A percentile compares a stretch with the other conserved stretches of the same genome.
These are phyloP conservation scores for Nymphaea thermarum DNA, from an alignment of 164 flowering plant species.

Conservation along the genomic window DNA sequence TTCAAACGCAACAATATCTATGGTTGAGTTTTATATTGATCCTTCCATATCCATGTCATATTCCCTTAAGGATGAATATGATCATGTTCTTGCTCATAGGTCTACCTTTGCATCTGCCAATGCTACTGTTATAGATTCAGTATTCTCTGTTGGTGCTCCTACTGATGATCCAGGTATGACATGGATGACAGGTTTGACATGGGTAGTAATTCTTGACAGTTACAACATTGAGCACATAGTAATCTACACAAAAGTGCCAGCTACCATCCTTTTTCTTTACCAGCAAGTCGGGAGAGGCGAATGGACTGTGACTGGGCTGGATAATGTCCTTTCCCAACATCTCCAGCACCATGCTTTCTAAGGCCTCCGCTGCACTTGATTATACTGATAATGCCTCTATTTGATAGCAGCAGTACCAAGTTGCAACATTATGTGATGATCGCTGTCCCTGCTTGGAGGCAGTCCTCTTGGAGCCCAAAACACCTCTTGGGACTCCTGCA, in stretches of 20 bases:
- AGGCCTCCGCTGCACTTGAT: not conserved
- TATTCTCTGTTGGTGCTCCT: too few species aligned
- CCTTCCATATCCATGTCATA: too few species aligned
- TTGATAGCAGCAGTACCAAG: not conserved
- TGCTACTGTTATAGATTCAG: too few species aligned
- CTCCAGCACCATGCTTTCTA: not conserved
- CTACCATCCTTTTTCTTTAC: not conserved
- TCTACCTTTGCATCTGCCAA: too few species aligned
- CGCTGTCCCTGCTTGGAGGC: not conserved
- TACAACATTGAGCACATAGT: not conserved
- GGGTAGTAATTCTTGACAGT: not conserved
- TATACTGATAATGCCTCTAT: not conserved
- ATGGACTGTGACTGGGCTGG: not conserved
- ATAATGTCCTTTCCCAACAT: not conserved
- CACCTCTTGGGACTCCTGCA: not conserved
- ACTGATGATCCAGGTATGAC: too few species aligned
- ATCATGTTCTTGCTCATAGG: too few species aligned
- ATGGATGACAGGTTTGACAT: too few species aligned
- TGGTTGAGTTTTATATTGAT: too few species aligned
- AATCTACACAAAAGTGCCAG: not conserved
- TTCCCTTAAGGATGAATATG: too few species aligned
- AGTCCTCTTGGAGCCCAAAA: not conserved
- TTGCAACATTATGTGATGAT: not conserved
- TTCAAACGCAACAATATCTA: too few species aligned
- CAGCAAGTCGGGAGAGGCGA: not conserved